Percentiles rank a stretch among this genome's conserved stretches.
phyloP scores from a whole-genome alignment of 1,284 basidiomycete species.

The Cryptococcus hybrid region DNA sequence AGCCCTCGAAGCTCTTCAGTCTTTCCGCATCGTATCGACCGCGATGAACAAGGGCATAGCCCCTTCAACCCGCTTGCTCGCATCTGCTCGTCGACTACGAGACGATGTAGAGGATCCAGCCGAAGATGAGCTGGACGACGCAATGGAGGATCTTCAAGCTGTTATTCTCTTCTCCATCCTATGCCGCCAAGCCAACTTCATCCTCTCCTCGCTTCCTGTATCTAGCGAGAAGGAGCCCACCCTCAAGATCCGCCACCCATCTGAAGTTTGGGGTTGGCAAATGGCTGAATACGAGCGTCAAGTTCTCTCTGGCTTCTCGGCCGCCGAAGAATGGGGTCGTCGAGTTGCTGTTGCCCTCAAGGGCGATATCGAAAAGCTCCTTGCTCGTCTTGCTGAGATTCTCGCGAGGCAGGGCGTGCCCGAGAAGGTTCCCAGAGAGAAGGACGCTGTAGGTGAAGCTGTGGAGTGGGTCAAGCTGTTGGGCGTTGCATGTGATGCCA shows the following conservation, averaged over 20 bases:
- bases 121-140: conserved; percentile 48
- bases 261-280: conserved; percentile 44
- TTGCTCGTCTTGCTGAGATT: conserved; percentile 12
- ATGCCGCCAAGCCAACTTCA: conserved; percentile 36
- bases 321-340: conserved; percentile 48
- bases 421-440: conserved; percentile 16
- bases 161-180: conserved; percentile 45
- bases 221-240: conserved; percentile 11
- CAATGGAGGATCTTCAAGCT: conserved; percentile 50
- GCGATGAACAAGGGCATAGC: conserved; percentile 35
- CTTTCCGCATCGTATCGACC: conserved; percentile 39
- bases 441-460: conserved; percentile 22
- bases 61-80: conserved; percentile 20
- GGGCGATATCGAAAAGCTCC: conserved; percentile 42
- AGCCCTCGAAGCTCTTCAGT: conserved; percentile 48
- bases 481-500: conserved; percentile 43
- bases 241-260: conserved; percentile 29
- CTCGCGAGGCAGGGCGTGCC: conserved; percentile 12
- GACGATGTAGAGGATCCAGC: conserved; percentile 45
- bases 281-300: conserved; percentile 46
- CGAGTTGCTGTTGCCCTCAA: conserved; percentile 46
- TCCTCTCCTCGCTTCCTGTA: conserved; percentile 15
- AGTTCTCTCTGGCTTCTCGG: conserved; percentile 45
- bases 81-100: conserved; percentile 30
- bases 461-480: conserved; percentile 43